A percentile compares a stretch with the other conserved stretches of the same genome.
phyloP scores from a whole-genome alignment of 495 filamentous ascomycete genomes.

The Neurospora sp. region DNA sequence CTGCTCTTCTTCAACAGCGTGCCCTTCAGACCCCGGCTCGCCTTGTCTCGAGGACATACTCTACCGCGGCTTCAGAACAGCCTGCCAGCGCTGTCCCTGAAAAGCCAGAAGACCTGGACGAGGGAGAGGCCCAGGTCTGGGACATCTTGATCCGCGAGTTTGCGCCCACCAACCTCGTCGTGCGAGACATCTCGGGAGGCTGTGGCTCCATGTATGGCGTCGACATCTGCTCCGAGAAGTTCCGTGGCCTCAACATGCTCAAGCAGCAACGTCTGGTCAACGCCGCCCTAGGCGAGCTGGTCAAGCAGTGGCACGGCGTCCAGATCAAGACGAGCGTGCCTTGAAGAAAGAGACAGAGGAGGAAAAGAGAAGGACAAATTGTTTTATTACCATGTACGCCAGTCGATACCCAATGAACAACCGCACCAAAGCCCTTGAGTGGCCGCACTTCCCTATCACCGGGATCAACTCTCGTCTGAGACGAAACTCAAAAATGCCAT shows the following conservation, averaged over 20 bases:
- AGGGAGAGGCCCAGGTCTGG: constrained; percentile 37
- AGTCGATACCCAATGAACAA: constrained; percentile 2
- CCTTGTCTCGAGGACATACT: background rate
- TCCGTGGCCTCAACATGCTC: constrained; percentile 54
- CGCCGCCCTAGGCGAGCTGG: constrained; percentile 52
- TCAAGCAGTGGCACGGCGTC: constrained; percentile 68
- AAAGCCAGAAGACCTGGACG: constrained; percentile 31
- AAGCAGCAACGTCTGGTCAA: constrained; percentile 68
- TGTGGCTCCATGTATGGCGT: constrained; percentile 74
- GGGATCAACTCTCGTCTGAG: background rate
- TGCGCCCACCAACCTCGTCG: constrained; percentile 37
- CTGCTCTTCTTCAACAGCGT: constrained; percentile 1
- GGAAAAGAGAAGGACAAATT: background rate
- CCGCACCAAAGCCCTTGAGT: background rate
- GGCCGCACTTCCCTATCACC: background rate
- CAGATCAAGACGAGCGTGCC: constrained; percentile 54
- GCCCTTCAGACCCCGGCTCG: constrained; percentile 1
- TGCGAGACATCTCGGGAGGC: constrained; percentile 70
- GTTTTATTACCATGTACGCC: background rate
- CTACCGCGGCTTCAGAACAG: background rate
- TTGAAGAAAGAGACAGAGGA: background rate
- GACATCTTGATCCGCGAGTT: constrained; percentile 33
- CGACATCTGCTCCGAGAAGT: constrained; percentile 54
- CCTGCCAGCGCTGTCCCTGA: constrained; percentile 9
- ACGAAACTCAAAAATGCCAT: background rate